Evolutionary conservation across 768 basidiomycete species (phyloP).

Genomic region (Mycena chlorophos): DNA sequence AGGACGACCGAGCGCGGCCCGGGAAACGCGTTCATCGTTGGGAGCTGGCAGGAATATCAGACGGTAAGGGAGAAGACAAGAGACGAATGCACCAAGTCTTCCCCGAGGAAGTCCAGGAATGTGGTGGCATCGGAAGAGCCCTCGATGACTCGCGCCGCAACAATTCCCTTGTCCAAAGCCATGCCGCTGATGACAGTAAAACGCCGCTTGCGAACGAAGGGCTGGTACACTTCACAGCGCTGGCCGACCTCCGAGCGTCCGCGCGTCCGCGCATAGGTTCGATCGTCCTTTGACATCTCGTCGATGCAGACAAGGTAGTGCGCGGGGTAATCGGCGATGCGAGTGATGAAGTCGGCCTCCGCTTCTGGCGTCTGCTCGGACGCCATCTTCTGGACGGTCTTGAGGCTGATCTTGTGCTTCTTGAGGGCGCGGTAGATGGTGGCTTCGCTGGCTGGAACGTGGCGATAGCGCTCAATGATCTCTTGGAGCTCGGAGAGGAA

Average conservation of each 20-base stretch:
- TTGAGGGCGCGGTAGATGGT: conserved; percentile 19
- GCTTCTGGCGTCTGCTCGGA: conserved; percentile 8
- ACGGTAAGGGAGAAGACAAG: no score
- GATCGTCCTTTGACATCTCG: conserved; percentile 31
- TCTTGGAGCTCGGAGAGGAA: conserved; percentile 19
- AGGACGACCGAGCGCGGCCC: conserved; percentile 25
- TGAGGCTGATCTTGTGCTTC: conserved; percentile 14
- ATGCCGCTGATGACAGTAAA: conserved; percentile 24
- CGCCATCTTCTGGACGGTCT: conserved; percentile 17
- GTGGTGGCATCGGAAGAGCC: conserved; percentile 20
- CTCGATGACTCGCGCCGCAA: conserved; percentile 24
- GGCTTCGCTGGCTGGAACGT: conserved; percentile 13
- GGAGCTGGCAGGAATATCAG: no score
- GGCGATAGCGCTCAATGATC: conserved; percentile 9
- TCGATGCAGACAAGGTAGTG: conserved; percentile 25
- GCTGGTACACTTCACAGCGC: conserved; percentile 20
- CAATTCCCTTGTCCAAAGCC: conserved; percentile 26
- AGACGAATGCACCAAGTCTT: conserved; percentile 19
- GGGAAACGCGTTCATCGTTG: conserved; percentile 24
- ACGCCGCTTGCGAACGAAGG: conserved; percentile 22
- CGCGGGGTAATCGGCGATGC: conserved; percentile 11
- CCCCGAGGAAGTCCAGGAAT: conserved; percentile 20
- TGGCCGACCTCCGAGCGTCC: conserved; percentile 22
- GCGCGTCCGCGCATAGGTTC: conserved; percentile 23
- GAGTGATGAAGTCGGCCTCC: conserved; percentile 10